Conservation (phyloP, 331 rosid genomes). For the Arachis monticola region DNA sequence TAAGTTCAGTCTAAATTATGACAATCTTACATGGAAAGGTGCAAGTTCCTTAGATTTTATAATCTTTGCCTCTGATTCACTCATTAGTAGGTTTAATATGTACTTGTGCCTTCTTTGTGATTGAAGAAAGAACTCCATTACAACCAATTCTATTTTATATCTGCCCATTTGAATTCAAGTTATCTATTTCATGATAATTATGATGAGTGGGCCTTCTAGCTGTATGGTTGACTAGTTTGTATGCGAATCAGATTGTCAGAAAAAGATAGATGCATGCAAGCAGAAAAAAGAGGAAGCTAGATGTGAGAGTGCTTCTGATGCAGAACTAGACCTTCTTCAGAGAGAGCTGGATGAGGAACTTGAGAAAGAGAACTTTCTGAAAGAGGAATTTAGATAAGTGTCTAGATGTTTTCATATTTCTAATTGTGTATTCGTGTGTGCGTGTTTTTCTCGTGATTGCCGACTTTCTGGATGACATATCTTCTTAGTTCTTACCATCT, state of each 20-base stretch:
- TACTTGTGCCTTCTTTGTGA: not conserved
- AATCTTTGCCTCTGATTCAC: not conserved
- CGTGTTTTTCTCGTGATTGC: constrained; percentile 9
- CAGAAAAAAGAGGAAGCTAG: constrained; percentile 71
- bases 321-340: constrained; percentile 66
- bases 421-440: not conserved
- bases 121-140: not conserved
- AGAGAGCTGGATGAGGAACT: constrained; percentile 66
- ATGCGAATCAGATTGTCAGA: constrained; percentile 64
- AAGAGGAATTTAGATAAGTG: constrained; percentile 90
- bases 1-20: not conserved
- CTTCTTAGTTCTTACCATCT: constrained; percentile 33
- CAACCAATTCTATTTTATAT: constrained; percentile 9
- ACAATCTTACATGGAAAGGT: not conserved
- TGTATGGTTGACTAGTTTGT: constrained; percentile 37
- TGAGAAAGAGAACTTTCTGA: constrained; percentile 55
- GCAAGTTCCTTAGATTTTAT: constrained; percentile 1
- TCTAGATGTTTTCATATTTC: constrained; percentile 35
- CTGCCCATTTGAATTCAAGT: constrained; percentile 5
- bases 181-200: not conserved
- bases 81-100: constrained; percentile 19
- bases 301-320: constrained; percentile 61
- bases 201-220: not conserved
- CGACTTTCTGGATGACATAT: not conserved
- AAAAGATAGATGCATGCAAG: constrained; percentile 59